phyloP scores from a whole-genome alignment of 768 basidiomycete genomes.

The Tephrocybe sp. region DNA sequence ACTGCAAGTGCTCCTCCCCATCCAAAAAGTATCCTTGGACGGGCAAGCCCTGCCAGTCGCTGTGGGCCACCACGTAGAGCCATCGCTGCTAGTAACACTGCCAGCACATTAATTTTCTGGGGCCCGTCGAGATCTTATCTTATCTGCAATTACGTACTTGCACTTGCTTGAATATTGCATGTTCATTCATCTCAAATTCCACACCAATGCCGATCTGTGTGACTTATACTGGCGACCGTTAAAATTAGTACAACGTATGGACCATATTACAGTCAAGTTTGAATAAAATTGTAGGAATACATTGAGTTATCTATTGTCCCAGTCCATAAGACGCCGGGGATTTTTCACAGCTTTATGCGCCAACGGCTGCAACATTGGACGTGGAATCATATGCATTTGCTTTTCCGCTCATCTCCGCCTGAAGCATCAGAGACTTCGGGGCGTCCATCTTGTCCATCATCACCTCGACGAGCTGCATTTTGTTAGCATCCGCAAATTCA shows the following conservation, averaged over 20 bases:
- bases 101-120: slow-evolving; percentile 9
- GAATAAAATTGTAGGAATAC: no score
- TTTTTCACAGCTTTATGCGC: no score
- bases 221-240: no score
- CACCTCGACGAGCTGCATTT: slow-evolving; percentile 80
- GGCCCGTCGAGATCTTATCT: slow-evolving; percentile 27
- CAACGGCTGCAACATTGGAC: neutral
- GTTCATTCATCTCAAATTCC: no score
- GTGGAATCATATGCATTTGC: slow-evolving; percentile 39
- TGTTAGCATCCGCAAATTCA: slow-evolving; percentile 58
- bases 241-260: no score
- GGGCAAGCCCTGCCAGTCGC: slow-evolving; percentile 21
- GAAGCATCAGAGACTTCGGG: slow-evolving; percentile 56
- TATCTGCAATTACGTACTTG: no score
- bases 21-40: slow-evolving; percentile 25
- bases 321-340: no score
- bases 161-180: no score
- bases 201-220: no score
- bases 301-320: no score
- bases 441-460: slow-evolving; percentile 73
- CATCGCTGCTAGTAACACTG: slow-evolving; percentile 17
- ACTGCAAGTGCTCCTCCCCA: slow-evolving; percentile 40
- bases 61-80: slow-evolving; percentile 27
- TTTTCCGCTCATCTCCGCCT: slow-evolving; percentile 53
- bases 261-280: no score